These are phyloP conservation scores for Allium sativum DNA, from an alignment of 106 monocot species.

Conservation along the genomic window DNA sequence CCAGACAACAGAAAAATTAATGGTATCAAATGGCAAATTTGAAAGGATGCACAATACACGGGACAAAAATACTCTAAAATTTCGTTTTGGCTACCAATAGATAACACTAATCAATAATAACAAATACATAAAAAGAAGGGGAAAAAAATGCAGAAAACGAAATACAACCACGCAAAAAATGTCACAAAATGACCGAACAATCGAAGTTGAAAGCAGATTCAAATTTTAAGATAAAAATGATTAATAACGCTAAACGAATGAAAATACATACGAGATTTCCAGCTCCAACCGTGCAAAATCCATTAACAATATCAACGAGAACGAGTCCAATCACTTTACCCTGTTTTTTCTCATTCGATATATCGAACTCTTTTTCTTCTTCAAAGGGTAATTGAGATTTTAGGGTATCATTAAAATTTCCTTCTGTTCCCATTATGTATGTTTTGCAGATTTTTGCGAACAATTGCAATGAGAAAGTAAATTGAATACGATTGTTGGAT, in stretches of 20 bases:
- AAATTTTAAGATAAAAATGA: not conserved
- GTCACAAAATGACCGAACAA: not conserved
- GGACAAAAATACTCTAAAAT: no score
- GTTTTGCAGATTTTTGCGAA: no score
- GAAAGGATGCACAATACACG: no score
- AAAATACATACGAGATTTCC: conserved; percentile 41
- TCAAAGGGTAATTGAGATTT: conserved; percentile 27
- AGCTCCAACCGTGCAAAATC: conserved; percentile 74
- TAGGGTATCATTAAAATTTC: conserved; percentile 19
- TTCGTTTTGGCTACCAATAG: no score
- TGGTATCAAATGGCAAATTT: no score
- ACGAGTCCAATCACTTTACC: conserved; percentile 50
- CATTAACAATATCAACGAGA: conserved; percentile 59
- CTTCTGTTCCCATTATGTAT: conserved; percentile 16
- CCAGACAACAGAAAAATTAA: no score
- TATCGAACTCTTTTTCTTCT: conserved; percentile 25
- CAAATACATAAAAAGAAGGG: no score
- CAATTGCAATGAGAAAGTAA: no score
- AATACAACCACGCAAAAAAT: no score
- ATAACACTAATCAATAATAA: no score
- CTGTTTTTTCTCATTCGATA: conserved; percentile 7
- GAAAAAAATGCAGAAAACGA: no score
- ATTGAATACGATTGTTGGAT: no score
- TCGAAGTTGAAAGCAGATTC: not conserved
- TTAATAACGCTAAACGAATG: not conserved